These are phyloP conservation scores for Penicillium sp. DNA, from an alignment of 2,329 filamentous ascomycete genomes.

Conservation along the genomic window DNA sequence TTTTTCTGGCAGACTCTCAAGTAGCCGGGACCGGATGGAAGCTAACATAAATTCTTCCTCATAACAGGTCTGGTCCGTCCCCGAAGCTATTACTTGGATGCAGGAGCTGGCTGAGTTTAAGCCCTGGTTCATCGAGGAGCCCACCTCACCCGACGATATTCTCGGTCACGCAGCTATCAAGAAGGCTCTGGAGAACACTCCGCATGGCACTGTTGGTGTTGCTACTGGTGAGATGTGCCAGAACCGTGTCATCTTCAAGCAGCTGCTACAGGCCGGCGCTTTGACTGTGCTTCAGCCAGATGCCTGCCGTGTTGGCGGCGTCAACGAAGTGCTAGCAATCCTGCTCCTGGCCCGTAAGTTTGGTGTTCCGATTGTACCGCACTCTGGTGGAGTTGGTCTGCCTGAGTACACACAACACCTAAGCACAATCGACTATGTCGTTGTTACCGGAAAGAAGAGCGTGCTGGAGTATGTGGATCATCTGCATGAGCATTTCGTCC, in stretches of 20 bases:
- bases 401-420: constrained; percentile 94
- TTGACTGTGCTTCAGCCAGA: constrained; percentile 90
- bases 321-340: constrained; percentile 90
- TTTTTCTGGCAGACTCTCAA: too few relatives aligned
- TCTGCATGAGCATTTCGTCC: constrained; percentile 86
- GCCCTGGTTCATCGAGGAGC: constrained; percentile 89
- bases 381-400: constrained; percentile 83
- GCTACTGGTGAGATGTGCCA: constrained; percentile 95
- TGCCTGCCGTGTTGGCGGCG: constrained; percentile 82
- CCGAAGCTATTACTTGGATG: constrained; percentile 87
- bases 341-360: constrained; percentile 70
- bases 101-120: constrained; percentile 75
- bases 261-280: constrained; percentile 73
- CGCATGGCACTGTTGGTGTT: constrained; percentile 67
- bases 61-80: constrained; percentile 75
- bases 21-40: too few relatives aligned
- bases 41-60: too few relatives aligned
- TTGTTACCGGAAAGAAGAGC: constrained; percentile 74
- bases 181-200: constrained; percentile 63
- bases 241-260: constrained; percentile 92
- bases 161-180: constrained; percentile 83
- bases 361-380: constrained; percentile 78
- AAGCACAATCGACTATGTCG: constrained; percentile 88
- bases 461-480: constrained; percentile 91
- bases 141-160: constrained; percentile 84